Base-by-base conservation (phyloP, 192 early-diverging fungal species). In the Paraglomus brasilianum region DNA sequence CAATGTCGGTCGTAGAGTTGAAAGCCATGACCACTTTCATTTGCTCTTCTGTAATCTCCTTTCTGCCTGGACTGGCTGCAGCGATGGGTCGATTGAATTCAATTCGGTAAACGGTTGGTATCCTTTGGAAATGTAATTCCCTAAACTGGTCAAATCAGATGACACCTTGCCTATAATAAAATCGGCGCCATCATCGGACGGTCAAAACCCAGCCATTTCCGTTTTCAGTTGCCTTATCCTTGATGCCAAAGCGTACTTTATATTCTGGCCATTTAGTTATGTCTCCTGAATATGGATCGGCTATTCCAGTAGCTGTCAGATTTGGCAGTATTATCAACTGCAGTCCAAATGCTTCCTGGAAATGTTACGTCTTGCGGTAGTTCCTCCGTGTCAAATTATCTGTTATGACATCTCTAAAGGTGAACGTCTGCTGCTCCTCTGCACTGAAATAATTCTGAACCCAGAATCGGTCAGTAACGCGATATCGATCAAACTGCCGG, bases 381-480 rank as follows among this genome's bases (percentile, higher is more conserved):
- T 17, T 14, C 9, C 5, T 6, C 9, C 5, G 41, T 30, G 15
- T 17, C 19, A 61, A 43, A 43, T 70, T 43, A 36, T 42, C 43
- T 11, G 42, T 15, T 36, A 72, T 49, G n/a, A 72, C 21, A 13
- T 62, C 49, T 24, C 74, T n/a, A 39, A 75, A 17, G 7, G 74
- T 75, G 10, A 75, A 21, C 0, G 15, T 65, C 14, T 21, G 8
- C 10, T 57, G 15, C 38, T 86, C 84, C n/a, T 60, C 60, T 4
- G 42, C 44, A 13, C 69, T 77, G 10, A 86, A 73, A 21, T 66
- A 64, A 15, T 69, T 72, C 66, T 85, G 75, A 67, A 80, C 86
- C 83, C 83, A 85, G 46, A 71, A 82, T 44, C 74, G 66, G 59
- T 85, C 83, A 8, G 76, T 76, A 48, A 70, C 84, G 9, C 83